A percentile compares a stretch with the other conserved stretches of the same genome.
Evolutionary conservation across 257 asterid genomes (phyloP).

Genomic region (Solanum chiquidenum): DNA sequence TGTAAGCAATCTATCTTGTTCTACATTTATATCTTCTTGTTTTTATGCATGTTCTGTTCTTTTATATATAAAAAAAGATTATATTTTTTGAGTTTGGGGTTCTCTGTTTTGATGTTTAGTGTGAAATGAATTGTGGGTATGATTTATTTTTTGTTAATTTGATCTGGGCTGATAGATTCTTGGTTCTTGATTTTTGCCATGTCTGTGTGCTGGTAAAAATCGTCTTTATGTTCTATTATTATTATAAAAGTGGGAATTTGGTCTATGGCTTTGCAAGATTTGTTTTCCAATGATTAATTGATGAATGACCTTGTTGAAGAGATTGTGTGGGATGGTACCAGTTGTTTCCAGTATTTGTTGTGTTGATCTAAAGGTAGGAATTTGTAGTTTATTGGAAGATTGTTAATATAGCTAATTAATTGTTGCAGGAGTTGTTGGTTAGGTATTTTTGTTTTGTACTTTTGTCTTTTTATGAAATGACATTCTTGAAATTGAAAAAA

Average conservation of each 20-base stretch:
- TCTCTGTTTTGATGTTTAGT: neutral
- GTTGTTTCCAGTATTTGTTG: neutral
- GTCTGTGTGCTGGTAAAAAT: neutral
- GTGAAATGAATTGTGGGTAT: neutral
- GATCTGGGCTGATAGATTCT: neutral
- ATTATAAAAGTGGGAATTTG: neutral
- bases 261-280: neutral
- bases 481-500: neutral
- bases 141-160: neutral
- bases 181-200: neutral
- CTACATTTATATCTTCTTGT: neutral
- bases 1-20: constrained; percentile 23
- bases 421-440: neutral
- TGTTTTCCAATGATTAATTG: neutral
- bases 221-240: neutral
- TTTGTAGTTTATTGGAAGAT: neutral
- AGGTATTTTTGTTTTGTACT: neutral
- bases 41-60: neutral
- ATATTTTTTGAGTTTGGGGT: neutral
- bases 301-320: neutral
- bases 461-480: neutral
- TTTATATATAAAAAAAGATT: neutral
- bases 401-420: neutral
- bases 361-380: neutral
- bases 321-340: neutral